These are phyloP conservation scores for Tolypocladium endophyticum DNA, from an alignment of 2,329 filamentous ascomycete genomes.

Conservation along the genomic window DNA sequence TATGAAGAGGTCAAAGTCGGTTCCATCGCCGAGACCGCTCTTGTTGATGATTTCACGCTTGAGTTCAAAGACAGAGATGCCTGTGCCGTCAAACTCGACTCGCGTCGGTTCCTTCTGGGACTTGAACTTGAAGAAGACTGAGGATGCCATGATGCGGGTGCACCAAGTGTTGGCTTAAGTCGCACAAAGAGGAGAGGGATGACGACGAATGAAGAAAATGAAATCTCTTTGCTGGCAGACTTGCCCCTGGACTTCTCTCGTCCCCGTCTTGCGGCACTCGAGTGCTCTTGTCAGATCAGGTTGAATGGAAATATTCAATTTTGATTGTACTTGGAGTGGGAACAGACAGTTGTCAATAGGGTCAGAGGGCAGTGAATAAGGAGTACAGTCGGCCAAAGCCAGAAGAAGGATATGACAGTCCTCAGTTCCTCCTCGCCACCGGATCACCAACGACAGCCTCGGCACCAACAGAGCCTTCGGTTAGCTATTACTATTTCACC, in stretches of 20 bases:
- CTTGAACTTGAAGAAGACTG: constrained; percentile 99
- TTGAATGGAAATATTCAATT: constrained; percentile 38
- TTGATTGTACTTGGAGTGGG: constrained; percentile 34
- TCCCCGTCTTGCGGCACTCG: constrained; percentile 24
- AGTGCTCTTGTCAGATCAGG: constrained; percentile 25
- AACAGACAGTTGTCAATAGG: constrained; percentile 22
- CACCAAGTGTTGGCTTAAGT: not conserved
- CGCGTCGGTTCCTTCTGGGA: constrained; percentile 91
- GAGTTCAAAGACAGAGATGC: constrained; percentile 95
- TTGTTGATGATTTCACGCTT: constrained; percentile 97
- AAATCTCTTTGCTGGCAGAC: not conserved
- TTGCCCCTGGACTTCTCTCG: constrained; percentile 6
- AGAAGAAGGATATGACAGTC: constrained; percentile 20
- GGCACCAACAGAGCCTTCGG: constrained; percentile 16
- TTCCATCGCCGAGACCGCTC: constrained; percentile 87
- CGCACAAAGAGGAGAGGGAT: not conserved
- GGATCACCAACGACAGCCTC: constrained; percentile 20
- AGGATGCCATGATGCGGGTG: constrained; percentile 66
- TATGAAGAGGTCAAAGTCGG: constrained; percentile 91
- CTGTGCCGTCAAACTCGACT: constrained; percentile 94
- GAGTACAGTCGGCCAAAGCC: constrained; percentile 29
- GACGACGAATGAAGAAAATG: not conserved
- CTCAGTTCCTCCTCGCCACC: constrained; percentile 25
- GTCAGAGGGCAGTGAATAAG: constrained; percentile 25
- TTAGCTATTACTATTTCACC: constrained; percentile 11